Conservation (phyloP, 768 basidiomycete species). For the Lactarius akahatsu region DNA sequence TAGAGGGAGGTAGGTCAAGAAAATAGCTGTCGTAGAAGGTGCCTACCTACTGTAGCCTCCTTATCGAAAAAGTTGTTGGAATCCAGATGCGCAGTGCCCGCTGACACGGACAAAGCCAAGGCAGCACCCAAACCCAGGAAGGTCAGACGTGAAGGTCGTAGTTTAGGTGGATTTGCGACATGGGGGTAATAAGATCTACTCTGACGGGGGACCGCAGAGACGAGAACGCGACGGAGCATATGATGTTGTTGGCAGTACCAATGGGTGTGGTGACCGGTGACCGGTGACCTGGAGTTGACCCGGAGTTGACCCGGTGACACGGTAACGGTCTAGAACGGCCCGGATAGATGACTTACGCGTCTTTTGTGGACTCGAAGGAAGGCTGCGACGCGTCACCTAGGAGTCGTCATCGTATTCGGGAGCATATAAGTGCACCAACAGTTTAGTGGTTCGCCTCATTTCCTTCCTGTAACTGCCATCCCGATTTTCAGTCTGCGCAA, state of each 20-base stretch:
- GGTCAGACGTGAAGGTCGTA: neutral
- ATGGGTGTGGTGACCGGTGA: neutral
- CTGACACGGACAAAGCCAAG: conserved; percentile 37
- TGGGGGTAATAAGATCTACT: neutral
- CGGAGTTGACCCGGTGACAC: neutral
- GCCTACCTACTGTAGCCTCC: conserved; percentile 28
- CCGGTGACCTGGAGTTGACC: neutral
- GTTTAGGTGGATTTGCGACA: neutral
- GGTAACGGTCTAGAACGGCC: conserved; percentile 3
- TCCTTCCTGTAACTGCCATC: conserved; percentile 22
- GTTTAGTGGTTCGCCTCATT: conserved; percentile 26
- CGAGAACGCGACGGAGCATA: conserved; percentile 13
- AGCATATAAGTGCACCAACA: conserved; percentile 20
- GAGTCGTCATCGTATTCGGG: conserved; percentile 14
- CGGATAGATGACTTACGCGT: conserved; percentile 21
- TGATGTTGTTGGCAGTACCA: neutral
- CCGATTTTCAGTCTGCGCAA: conserved; percentile 21
- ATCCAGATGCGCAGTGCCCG: conserved; percentile 48
- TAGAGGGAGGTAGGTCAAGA: conserved; percentile 31
- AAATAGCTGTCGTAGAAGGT: neutral
- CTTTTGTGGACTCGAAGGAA: neutral
- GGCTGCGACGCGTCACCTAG: conserved; percentile 28
- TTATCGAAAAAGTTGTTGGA: conserved; percentile 33
- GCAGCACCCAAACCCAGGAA: conserved; percentile 24
- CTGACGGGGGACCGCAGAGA: conserved; percentile 14